Percentiles rank a stretch among this genome's conserved stretches.
Conservation (phyloP, 148 eudicot genomes). For the Rhododendron henanense region DNA sequence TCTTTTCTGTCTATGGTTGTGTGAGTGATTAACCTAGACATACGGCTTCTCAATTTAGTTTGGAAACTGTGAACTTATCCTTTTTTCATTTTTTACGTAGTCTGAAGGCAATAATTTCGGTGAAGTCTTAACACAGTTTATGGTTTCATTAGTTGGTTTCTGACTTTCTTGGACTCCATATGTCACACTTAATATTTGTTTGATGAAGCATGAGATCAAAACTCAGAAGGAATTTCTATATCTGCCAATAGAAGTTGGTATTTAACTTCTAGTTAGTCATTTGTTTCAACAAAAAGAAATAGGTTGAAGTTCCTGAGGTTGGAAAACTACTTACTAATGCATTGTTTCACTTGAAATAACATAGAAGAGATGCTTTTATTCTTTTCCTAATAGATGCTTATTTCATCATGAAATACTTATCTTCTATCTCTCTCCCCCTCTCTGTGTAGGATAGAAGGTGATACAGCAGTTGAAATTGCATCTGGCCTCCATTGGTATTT, state of each 20-base stretch:
- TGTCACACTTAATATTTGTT: neutral
- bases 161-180: neutral
- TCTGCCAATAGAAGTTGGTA: neutral
- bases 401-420: neutral
- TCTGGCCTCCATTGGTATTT: constrained; percentile 95
- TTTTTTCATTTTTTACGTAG: neutral
- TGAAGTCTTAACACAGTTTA: neutral
- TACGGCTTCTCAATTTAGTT: neutral
- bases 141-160: neutral
- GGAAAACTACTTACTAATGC: neutral
- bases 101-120: neutral
- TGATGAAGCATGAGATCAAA: neutral
- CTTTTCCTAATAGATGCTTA: neutral
- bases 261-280: neutral
- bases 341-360: neutral
- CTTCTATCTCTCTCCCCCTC: neutral
- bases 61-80: neutral
- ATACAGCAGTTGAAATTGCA: constrained; percentile 73
- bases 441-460: constrained; percentile 67
- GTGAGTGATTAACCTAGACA: neutral
- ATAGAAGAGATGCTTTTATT: neutral
- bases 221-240: neutral
- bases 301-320: neutral
- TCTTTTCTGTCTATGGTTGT: neutral
- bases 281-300: constrained; percentile 1